phyloP scores from a whole-genome alignment of 345 rosid genomes.

The Salix purpurea region DNA sequence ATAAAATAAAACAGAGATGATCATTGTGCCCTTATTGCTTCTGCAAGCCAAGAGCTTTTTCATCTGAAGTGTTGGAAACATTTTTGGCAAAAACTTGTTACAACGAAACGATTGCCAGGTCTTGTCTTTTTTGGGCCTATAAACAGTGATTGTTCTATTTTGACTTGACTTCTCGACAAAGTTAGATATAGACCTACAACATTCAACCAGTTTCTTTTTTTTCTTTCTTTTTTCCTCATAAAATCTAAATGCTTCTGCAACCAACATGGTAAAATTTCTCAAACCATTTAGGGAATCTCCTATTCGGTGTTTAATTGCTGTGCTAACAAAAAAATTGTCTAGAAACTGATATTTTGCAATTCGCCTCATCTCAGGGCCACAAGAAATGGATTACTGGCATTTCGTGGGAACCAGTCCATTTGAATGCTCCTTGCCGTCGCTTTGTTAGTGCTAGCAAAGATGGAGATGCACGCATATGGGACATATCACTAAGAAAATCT shows the following conservation, averaged over 20 bases:
- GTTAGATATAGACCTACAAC: neutral
- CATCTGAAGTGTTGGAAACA: too few relatives aligned
- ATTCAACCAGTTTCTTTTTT: neutral
- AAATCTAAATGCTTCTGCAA: neutral
- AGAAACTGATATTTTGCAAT: constrained; percentile 14
- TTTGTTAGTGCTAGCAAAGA: constrained; percentile 97
- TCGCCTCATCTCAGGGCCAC: constrained; percentile 61
- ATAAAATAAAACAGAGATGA: too few relatives aligned
- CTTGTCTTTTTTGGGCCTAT: neutral
- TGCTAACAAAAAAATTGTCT: neutral
- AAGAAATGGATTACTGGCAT: constrained; percentile 97
- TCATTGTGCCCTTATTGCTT: too few relatives aligned
- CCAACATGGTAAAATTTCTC: neutral
- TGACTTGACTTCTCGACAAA: neutral
- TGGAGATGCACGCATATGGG: constrained; percentile 99
- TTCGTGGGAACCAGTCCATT: constrained; percentile 96
- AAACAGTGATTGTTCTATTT: neutral
- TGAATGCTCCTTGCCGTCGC: constrained; percentile 86
- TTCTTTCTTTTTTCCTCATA: too few relatives aligned
- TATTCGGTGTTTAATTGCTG: neutral
- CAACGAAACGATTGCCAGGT: too few relatives aligned
- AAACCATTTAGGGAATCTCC: neutral
- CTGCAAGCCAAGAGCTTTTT: too few relatives aligned
- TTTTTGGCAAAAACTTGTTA: too few relatives aligned
- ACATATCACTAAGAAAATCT: constrained; percentile 57